Conservation (phyloP, 2,329 filamentous ascomycete species). For the Colletotrichum neosansevieriae region DNA sequence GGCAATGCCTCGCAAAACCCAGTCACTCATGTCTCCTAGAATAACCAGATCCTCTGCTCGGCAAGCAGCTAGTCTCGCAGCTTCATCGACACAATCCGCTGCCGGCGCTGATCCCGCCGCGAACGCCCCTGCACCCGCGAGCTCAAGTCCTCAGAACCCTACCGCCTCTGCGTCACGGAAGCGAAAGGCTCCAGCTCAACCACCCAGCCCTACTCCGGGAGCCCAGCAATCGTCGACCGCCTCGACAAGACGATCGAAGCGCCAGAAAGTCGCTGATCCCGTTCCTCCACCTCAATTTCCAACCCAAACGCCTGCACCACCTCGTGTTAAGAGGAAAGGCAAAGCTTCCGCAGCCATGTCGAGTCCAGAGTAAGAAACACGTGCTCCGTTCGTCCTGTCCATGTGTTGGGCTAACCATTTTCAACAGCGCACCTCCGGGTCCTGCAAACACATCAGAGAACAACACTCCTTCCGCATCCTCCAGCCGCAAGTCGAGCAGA, state of each 20-base stretch:
- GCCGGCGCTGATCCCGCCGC: conserved; percentile 55
- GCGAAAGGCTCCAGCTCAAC: conserved; percentile 76
- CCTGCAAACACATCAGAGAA: conserved; percentile 72
- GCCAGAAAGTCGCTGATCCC: conserved; percentile 73
- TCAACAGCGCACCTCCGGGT: conserved; percentile 67
- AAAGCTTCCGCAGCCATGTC: conserved; percentile 78
- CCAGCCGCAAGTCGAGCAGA: conserved; percentile 79
- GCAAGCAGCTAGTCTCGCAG: conserved; percentile 78
- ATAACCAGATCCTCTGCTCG: conserved; percentile 95
- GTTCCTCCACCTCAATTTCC: conserved; percentile 48
- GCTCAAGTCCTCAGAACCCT: conserved; percentile 55
- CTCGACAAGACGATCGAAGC: conserved; percentile 74
- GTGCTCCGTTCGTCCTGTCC: too few species aligned
- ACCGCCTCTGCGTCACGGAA: conserved; percentile 72
- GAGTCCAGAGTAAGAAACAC: conserved; percentile 71
- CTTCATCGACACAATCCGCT: conserved; percentile 56
- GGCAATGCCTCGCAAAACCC: conserved; percentile 42
- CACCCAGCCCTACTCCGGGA: conserved; percentile 56
- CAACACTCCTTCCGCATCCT: conserved; percentile 68
- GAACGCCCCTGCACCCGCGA: conserved; percentile 55
- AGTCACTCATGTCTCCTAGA: conserved; percentile 92
- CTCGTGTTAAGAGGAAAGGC: conserved; percentile 68
- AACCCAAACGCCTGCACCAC: conserved; percentile 41
- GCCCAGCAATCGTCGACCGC: conserved; percentile 41
- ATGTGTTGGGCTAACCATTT: background rate